A percentile compares a stretch with the other conserved stretches of the same genome.
Evolutionary conservation across 371 early-diverging fungal genomes (phyloP).

Genomic region (Mucor racemosus): DNA sequence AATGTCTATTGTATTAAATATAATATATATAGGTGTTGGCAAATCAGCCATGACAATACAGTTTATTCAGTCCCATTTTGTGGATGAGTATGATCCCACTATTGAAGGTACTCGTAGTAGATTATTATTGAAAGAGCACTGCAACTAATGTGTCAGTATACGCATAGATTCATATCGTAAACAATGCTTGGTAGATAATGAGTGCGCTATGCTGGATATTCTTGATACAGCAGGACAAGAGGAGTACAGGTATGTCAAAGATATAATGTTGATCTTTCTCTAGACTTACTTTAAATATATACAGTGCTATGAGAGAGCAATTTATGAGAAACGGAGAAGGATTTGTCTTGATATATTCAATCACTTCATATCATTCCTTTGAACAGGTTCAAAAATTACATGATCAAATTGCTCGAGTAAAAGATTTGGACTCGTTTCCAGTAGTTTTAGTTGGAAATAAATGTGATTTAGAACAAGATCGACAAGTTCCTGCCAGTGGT

Average conservation of each 20-base stretch:
- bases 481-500: conserved; percentile 60
- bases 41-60: conserved; percentile 84
- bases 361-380: conserved; percentile 67
- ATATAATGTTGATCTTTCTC: not conserved
- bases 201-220: conserved; percentile 74
- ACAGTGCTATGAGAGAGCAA: conserved; percentile 78
- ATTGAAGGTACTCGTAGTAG: conserved; percentile 62
- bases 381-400: conserved; percentile 69
- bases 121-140: not conserved
- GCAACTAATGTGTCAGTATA: not conserved
- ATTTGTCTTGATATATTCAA: conserved; percentile 57
- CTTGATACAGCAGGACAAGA: conserved; percentile 89
- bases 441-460: conserved; percentile 90
- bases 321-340: conserved; percentile 79
- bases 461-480: conserved; percentile 80
- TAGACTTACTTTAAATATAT: not conserved
- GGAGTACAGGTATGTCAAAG: conserved; percentile 69
- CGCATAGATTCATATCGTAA: conserved; percentile 78
- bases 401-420: conserved; percentile 71
- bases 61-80: conserved; percentile 80
- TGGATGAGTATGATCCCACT: conserved; percentile 87
- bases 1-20: not conserved
- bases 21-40: conserved; percentile 47
- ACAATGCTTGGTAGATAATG: conserved; percentile 73
- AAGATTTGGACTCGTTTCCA: conserved; percentile 81